phyloP scores from a whole-genome alignment of 2,329 filamentous ascomycete species.

The Daldinia sp. region DNA sequence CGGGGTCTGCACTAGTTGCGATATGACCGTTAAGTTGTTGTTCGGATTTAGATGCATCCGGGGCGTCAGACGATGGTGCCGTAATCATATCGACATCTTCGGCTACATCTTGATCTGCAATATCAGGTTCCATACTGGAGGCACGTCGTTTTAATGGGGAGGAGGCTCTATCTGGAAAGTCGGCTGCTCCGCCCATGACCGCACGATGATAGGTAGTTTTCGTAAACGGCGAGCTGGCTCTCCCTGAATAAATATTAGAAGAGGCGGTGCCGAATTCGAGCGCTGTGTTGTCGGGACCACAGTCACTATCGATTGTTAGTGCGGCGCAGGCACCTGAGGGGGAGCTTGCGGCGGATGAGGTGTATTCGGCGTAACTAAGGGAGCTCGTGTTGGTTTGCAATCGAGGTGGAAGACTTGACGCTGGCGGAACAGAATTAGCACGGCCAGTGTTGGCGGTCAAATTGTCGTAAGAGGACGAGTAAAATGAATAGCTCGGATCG shows the following conservation, averaged over 20 bases:
- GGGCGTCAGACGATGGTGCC: conserved; percentile 40
- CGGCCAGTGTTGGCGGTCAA: conserved; percentile 48
- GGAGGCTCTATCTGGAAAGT: conserved; percentile 67
- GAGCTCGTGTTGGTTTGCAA: conserved; percentile 57
- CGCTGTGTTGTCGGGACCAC: conserved; percentile 53
- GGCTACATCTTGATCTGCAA: conserved; percentile 47
- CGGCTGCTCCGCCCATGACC: conserved; percentile 68
- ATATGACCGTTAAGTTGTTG: background rate
- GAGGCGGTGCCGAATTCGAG: conserved; percentile 54
- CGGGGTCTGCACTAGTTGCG: background rate
- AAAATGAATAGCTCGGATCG: conserved; percentile 61
- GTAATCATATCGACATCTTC: conserved; percentile 58
- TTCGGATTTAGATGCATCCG: conserved; percentile 22
- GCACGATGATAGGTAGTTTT: conserved; percentile 58
- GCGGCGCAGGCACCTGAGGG: conserved; percentile 66
- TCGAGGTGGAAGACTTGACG: conserved; percentile 61
- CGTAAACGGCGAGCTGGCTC: conserved; percentile 62
- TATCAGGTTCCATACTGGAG: conserved; percentile 66
- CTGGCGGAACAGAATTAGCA: conserved; percentile 51
- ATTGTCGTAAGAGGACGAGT: conserved; percentile 52
- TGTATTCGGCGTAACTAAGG: conserved; percentile 56
- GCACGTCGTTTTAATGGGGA: conserved; percentile 71
- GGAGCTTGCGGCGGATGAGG: conserved; percentile 65
- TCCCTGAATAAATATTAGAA: conserved; percentile 45
- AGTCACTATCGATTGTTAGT: conserved; percentile 64